Base-by-base conservation (phyloP, 805 yeast genomes). In the Isabelozyma heimii region DNA sequence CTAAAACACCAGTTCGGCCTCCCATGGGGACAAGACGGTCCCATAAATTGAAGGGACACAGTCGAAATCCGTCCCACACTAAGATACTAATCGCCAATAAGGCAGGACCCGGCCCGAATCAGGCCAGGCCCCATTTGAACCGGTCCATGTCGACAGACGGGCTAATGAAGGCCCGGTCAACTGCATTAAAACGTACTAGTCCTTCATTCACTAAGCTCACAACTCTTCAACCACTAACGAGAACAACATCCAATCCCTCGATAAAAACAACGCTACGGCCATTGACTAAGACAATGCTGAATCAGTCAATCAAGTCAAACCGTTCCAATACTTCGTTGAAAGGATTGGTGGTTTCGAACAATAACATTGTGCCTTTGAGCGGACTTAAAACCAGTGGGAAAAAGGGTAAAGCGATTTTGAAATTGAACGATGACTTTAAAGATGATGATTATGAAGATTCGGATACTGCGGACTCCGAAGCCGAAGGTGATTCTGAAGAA, bases 61-160 rank as follows among this genome's bases (percentile, higher is more conserved):
- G 51, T 42, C 44, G 72, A 40, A 62, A 70, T 1, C 51, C 54
- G 8, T 67, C 72, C 3, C 65, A 63, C 47, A 66, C 60, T 44
- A 67, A 66, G 48, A 42, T 53, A 26, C 44, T 52, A 20, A 48
- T 49, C 42, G 54, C 49, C 35, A n/a, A 46, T 8, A 45, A 49
- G 13, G 42, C 49, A 14, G 41, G 51, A n/a, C 45, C 55, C 1
- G 47, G 41, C 3, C 42, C 40, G 4, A 27, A 42, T 7, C 28
- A 37, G 3, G 20, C 58, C 4, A 44, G 73, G 37, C 77, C 77
- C 5, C 48, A 58, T 26, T 57, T 73, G 43, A 65, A 61, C 52
- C 54, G 77, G 46, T 70, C 76, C 16, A 73, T 70, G 46, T 72
- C 77, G 8, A 64, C 76, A 2, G 78, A 73, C 47, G 76, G 72